Base-by-base conservation (phyloP, 2,329 filamentous ascomycete genomes). In the Fusarium sp. region DNA sequence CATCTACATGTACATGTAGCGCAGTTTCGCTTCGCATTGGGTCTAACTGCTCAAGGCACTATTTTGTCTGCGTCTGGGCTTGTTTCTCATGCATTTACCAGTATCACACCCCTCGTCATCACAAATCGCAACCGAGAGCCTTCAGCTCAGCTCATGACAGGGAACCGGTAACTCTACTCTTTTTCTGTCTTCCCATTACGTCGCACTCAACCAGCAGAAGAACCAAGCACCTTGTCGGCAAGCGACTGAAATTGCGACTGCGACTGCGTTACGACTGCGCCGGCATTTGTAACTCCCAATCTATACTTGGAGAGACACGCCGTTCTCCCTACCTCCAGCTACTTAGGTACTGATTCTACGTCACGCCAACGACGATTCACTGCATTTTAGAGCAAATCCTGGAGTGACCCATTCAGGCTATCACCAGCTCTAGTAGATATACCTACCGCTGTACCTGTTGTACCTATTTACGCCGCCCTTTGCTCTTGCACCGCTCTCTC, bases 311-410 rank as follows among this genome's bases (percentile, higher is more conserved):
- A 42, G 15, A 45, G 33, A 58, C 40, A 44, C 38, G 38, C 43
- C 33, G 44, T 63, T 43, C 44, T 64, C 59, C 50, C 50, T 63
- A 33, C 33, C 50, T 24, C 22, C 22, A 24, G 22, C 22, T 36
- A 58, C 60, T 64, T 64, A 28, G 59, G 59, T 59, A 64, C 57
- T 64, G 51, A 50, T 64, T 44, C 44, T 54, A 67, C 60, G 22
- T 18, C 58, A 31, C 44, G 38, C 53, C 34, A 63, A 43, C 59
- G 46, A 58, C 55, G 60, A 57, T 63, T 68, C 67, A 71, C 58
- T 71, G 18, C 67, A 57, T 39, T 55, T 56, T 68, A 45, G 61
- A 69, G 66, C 57, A 66, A 56, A 36, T 48, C 65, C 65, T 54
- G 51, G 62, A 45, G 60, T 68, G 50, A 52, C 60, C 66, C 66